phyloP scores from a whole-genome alignment of 2,329 filamentous ascomycete species.

The Paraconiothyrium sp. region DNA sequence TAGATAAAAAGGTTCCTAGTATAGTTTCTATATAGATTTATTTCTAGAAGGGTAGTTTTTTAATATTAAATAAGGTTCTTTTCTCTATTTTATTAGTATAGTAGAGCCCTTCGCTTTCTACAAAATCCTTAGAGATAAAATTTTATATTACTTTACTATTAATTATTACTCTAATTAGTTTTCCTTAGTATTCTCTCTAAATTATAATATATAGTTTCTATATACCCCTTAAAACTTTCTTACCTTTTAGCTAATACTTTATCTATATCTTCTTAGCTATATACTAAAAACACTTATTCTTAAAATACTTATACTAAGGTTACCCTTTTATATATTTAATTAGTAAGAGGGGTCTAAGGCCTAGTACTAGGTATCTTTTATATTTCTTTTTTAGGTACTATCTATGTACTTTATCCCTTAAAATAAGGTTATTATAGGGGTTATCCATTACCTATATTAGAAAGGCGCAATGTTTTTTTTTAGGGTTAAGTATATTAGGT shows the following conservation, averaged over 20 bases:
- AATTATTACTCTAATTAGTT: neutral
- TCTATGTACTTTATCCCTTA: constrained; percentile 1
- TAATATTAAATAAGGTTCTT: no score
- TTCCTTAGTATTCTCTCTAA: neutral
- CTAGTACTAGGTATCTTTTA: neutral
- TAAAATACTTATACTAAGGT: neutral
- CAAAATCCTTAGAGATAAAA: neutral
- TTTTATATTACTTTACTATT: neutral
- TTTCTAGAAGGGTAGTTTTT: no score
- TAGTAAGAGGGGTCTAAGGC: neutral
- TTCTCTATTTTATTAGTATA: no score
- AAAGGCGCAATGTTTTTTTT: neutral
- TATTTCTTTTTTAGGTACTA: neutral
- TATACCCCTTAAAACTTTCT: constrained; percentile 1
- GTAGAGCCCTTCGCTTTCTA: neutral
- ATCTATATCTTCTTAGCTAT: constrained; percentile 1
- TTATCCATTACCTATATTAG: neutral
- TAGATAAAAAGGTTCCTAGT: no score
- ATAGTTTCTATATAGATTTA: no score
- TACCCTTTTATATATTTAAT: no score
- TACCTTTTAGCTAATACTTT: constrained; percentile 11
- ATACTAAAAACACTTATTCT: neutral
- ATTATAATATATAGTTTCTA: neutral
- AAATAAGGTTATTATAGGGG: neutral
- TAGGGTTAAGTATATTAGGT: neutral